Evolutionary conservation across 345 rosid species (phyloP).

Genomic region (Hypericum perforatum): DNA sequence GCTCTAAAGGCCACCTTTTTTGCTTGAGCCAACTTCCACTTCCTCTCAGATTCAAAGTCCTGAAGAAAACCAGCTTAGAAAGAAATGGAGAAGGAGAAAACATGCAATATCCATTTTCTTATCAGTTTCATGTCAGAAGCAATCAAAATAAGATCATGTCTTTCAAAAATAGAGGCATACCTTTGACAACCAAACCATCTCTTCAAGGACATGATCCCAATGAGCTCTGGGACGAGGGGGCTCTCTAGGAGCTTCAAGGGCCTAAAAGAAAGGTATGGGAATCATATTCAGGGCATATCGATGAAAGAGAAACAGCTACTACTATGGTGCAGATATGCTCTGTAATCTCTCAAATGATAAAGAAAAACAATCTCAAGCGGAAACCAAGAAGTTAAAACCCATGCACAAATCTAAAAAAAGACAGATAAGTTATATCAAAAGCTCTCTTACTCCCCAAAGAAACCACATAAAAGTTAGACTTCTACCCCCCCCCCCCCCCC

Average conservation of each 20-base stretch:
- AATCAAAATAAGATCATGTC: background rate
- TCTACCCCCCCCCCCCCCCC: too few relatives aligned
- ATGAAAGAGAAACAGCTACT: background rate
- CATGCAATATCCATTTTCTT: background rate
- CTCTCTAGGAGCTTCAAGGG: constrained; percentile 88
- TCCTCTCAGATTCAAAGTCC: constrained; percentile 99
- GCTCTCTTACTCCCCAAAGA: too few relatives aligned
- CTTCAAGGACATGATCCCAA: constrained; percentile 99
- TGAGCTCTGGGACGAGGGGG: constrained; percentile 91
- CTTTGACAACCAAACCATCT: constrained; percentile 98
- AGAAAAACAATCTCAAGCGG: too few relatives aligned
- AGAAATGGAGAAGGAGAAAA: constrained; percentile 18
- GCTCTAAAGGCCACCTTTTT: constrained; percentile 93
- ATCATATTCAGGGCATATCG: constrained; percentile 9
- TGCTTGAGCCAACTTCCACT: constrained; percentile 95
- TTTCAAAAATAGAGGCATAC: constrained; percentile 27
- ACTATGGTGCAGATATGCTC: background rate
- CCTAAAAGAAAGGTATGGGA: constrained; percentile 28
- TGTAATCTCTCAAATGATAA: too few relatives aligned
- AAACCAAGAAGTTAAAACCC: too few relatives aligned
- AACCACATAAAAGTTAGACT: too few relatives aligned
- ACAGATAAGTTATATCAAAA: too few relatives aligned
- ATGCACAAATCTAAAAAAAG: too few relatives aligned
- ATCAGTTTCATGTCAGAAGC: constrained; percentile 1
- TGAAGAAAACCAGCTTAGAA: constrained; percentile 26